Conservation (phyloP, 129 eudicot genomes). For the Arctium lappa region DNA sequence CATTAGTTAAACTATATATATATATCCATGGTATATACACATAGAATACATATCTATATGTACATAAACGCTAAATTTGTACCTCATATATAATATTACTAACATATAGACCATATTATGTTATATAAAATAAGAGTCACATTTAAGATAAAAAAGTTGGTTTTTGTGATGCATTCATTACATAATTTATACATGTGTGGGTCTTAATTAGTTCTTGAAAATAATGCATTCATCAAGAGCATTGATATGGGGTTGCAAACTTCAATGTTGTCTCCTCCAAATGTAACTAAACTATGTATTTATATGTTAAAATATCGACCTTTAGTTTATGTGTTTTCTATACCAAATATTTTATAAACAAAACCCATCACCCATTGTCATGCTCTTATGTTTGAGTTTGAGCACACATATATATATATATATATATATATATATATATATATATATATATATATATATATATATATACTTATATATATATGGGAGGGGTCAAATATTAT, state of each 20-base stretch:
- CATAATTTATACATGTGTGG: slow-evolving; percentile 12
- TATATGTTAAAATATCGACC: slow-evolving; percentile 16
- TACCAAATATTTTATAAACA: neutral
- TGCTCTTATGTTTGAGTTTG: neutral
- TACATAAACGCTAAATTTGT: neutral
- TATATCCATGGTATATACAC: neutral
- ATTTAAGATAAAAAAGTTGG: neutral
- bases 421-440: no score
- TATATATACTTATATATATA: no score
- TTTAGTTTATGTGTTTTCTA: neutral
- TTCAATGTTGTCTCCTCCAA: slow-evolving; percentile 46
- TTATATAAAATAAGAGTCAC: neutral
- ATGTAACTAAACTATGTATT: slow-evolving; percentile 18
- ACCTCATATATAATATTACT: no score
- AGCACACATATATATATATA: neutral
- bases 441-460: no score
- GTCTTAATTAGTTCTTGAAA: slow-evolving; percentile 19
- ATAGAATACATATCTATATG: neutral
- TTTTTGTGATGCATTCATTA: slow-evolving; percentile 19
- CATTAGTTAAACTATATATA: neutral
- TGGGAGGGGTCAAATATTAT: no score
- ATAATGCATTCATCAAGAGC: slow-evolving; percentile 12
- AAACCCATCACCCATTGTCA: slow-evolving; percentile 1
- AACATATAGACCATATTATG: neutral
- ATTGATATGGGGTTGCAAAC: slow-evolving; percentile 19